phyloP scores from a whole-genome alignment of 306 rosid genomes.

The Cicer cuneatum region DNA sequence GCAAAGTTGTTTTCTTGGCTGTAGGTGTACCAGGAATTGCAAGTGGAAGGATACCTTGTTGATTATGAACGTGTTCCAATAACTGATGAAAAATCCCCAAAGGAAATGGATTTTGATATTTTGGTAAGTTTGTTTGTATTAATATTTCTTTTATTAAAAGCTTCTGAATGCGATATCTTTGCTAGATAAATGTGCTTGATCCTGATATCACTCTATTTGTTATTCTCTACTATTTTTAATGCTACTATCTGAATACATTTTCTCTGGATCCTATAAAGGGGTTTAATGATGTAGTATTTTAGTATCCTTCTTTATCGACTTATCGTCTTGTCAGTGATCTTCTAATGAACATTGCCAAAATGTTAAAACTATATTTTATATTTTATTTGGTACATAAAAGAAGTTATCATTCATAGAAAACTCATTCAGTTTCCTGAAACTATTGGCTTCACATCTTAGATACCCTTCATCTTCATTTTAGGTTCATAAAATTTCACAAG shows the following conservation, averaged over 20 bases:
- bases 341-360: conserved; percentile 15
- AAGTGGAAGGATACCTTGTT: conserved; percentile 77
- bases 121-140: conserved; percentile 63
- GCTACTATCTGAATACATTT: conserved; percentile 15
- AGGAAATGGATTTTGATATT: conserved; percentile 85
- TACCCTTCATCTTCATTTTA: conserved; percentile 53
- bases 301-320: neutral
- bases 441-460: conserved; percentile 41
- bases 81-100: conserved; percentile 94
- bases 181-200: conserved; percentile 28
- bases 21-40: conserved; percentile 88
- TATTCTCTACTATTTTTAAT: conserved; percentile 7
- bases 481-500: conserved; percentile 86
- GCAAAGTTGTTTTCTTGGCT: conserved; percentile 47
- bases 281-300: conserved; percentile 24
- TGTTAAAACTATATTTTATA: neutral
- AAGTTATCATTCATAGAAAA: conserved; percentile 21
- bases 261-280: conserved; percentile 17
- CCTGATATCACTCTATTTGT: conserved; percentile 22
- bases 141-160: neutral
- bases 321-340: conserved; percentile 29
- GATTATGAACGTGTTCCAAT: conserved; percentile 94
- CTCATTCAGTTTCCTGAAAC: conserved; percentile 11
- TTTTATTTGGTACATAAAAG: conserved; percentile 26
- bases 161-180: conserved; percentile 25